A percentile compares a stretch with the other conserved stretches of the same genome.
These are phyloP conservation scores for Pythium coloratum DNA, from an alignment of 352 stramenopile species.

Conservation along the genomic window DNA sequence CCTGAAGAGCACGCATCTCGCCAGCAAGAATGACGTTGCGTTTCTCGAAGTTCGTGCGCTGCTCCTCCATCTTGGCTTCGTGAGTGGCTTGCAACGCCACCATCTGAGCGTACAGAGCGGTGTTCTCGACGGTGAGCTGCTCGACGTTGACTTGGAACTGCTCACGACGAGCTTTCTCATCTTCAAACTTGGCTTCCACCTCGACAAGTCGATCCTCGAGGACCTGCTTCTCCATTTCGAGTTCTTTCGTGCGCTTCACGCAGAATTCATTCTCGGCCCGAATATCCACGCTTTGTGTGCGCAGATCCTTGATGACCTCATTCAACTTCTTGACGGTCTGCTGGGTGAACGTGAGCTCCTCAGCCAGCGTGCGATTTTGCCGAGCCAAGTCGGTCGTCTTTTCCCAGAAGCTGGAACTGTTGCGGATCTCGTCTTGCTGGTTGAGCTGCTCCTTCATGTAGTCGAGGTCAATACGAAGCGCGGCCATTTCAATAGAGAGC, in stretches of 20 bases:
- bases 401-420: constrained; percentile 80
- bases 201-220: constrained; percentile 61
- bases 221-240: constrained; percentile 77
- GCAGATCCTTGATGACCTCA: constrained; percentile 64
- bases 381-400: constrained; percentile 86
- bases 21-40: constrained; percentile 64
- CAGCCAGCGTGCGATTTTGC: constrained; percentile 71
- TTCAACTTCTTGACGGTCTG: constrained; percentile 68
- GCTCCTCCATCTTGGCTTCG: constrained; percentile 81
- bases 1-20: constrained; percentile 78
- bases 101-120: constrained; percentile 85
- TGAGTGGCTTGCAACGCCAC: constrained; percentile 79
- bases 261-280: constrained; percentile 55
- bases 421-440: constrained; percentile 73
- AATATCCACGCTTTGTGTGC: constrained; percentile 47
- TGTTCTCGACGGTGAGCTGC: constrained; percentile 85
- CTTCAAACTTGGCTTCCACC: constrained; percentile 74
- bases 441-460: constrained; percentile 71
- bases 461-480: constrained; percentile 64
- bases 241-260: constrained; percentile 56
- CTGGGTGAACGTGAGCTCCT: constrained; percentile 64
- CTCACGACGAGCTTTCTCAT: constrained; percentile 78
- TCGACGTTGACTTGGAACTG: constrained; percentile 88
- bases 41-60: constrained; percentile 67
- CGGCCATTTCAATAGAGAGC: constrained; percentile 64